A percentile compares a stretch with the other conserved stretches of the same genome.
phyloP scores from a whole-genome alignment of 192 early-diverging fungal genomes.

The Coemansia sp. region DNA sequence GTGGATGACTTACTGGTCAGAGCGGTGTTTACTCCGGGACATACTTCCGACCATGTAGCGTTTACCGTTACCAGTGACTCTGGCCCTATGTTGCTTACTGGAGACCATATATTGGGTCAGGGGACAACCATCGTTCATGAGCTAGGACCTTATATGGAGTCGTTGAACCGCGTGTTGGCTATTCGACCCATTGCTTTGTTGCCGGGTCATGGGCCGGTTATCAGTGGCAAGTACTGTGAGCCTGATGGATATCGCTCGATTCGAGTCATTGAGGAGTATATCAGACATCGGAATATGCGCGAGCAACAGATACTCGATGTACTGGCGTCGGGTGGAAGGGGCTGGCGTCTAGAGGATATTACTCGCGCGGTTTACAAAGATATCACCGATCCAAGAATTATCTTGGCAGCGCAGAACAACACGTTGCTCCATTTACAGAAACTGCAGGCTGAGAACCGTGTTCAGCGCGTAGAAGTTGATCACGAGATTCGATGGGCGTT shows the following conservation, averaged over 20 bases:
- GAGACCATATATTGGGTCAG: slow-evolving; percentile 83
- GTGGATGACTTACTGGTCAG: slow-evolving; percentile 63
- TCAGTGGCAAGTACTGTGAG: slow-evolving; percentile 43
- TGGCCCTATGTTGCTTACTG: slow-evolving; percentile 62
- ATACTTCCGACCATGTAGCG: slow-evolving; percentile 76
- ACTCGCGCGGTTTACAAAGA: slow-evolving; percentile 34
- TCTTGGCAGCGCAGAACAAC: slow-evolving; percentile 43
- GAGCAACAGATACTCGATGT: slow-evolving; percentile 73
- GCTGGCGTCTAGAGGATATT: slow-evolving; percentile 34
- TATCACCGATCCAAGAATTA: slow-evolving; percentile 34
- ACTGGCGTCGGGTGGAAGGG: slow-evolving; percentile 24
- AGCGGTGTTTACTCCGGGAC: slow-evolving; percentile 79
- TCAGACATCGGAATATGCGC: slow-evolving; percentile 72
- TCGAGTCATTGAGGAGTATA: slow-evolving; percentile 70
- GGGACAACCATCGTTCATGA: slow-evolving; percentile 81
- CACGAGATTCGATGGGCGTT: slow-evolving; percentile 20
- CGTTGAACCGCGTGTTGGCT: slow-evolving; percentile 58
- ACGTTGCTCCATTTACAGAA: slow-evolving; percentile 37
- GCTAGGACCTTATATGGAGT: slow-evolving; percentile 68
- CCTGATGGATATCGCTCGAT: slow-evolving; percentile 51
- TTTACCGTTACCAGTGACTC: slow-evolving; percentile 65
- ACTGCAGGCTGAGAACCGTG: slow-evolving; percentile 24
- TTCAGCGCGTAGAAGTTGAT: background rate
- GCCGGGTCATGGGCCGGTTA: slow-evolving; percentile 80
- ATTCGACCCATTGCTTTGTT: slow-evolving; percentile 56